Percentiles rank a stretch among this genome's conserved stretches.
Evolutionary conservation across 768 basidiomycete species (phyloP).

Genomic region (Russula dissimulans): DNA sequence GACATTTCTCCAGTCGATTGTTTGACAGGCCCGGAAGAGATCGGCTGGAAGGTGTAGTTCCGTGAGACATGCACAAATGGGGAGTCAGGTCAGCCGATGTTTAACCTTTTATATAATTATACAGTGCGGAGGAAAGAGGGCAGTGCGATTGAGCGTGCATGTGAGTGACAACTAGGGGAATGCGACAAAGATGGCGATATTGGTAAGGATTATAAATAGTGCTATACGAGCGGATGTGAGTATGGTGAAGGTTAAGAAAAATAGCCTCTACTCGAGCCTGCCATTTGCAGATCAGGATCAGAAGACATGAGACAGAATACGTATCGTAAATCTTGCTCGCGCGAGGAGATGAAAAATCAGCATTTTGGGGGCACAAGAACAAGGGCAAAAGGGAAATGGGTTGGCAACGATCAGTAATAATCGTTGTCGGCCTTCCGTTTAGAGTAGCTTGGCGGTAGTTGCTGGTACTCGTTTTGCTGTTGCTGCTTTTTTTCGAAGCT

Average conservation of each 20-base stretch:
- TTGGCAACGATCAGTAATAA: not conserved
- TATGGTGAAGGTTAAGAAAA: slow-evolving; percentile 4
- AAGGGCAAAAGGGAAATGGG: too few species aligned
- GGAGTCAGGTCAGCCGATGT: not conserved
- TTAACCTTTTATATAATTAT: slow-evolving; percentile 12
- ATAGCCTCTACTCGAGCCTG: not conserved
- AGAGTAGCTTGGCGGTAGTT: not conserved
- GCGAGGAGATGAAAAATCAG: not conserved
- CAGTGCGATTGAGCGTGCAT: not conserved
- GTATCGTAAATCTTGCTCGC: not conserved
- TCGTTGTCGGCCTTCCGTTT: slow-evolving; percentile 2
- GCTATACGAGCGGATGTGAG: slow-evolving; percentile 12
- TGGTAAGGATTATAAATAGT: slow-evolving; percentile 16
- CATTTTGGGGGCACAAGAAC: not conserved
- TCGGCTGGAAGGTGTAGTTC: not conserved
- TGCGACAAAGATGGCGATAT: slow-evolving; percentile 6
- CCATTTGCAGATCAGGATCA: not conserved
- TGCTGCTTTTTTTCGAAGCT: not conserved
- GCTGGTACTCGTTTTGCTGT: not conserved
- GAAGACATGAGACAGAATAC: not conserved
- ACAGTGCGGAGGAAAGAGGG: not conserved
- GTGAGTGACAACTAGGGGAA: not conserved
- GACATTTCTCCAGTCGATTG: not conserved
- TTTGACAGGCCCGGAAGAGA: not conserved
- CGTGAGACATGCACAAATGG: slow-evolving; percentile 7